Conservation (phyloP, 495 filamentous ascomycete genomes). For the Pyronema domesticum region DNA sequence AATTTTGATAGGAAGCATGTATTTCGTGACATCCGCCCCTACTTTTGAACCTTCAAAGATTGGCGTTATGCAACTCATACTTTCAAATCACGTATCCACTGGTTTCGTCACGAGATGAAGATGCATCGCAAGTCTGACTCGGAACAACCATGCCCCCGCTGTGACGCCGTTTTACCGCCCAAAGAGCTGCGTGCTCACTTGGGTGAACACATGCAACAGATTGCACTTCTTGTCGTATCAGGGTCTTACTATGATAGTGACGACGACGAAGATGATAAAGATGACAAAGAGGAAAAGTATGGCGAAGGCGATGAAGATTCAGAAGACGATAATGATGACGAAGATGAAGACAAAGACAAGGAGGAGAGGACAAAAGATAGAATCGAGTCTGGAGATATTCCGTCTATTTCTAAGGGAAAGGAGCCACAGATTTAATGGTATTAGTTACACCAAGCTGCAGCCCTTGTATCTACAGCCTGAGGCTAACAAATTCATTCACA, state of each 20-base stretch:
- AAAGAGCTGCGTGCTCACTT: slow-evolving; percentile 7
- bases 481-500: too few species aligned
- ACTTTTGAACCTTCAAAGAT: slow-evolving; percentile 18
- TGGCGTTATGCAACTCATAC: slow-evolving; percentile 10
- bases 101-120: slow-evolving; percentile 17
- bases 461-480: too few species aligned
- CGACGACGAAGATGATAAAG: neutral
- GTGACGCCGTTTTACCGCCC: neutral
- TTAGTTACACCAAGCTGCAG: too few species aligned
- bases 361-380: too few species aligned
- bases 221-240: slow-evolving; percentile 8
- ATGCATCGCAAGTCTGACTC: slow-evolving; percentile 10
- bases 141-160: slow-evolving; percentile 8
- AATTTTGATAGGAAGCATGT: slow-evolving; percentile 13
- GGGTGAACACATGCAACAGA: slow-evolving; percentile 17
- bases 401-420: too few species aligned
- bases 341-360: too few species aligned
- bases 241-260: neutral
- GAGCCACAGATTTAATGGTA: too few species aligned
- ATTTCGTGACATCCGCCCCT: slow-evolving; percentile 18
- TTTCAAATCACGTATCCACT: slow-evolving; percentile 15
- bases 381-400: too few species aligned
- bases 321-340: too few species aligned
- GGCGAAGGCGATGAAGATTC: too few species aligned
- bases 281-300: too few species aligned